Base-by-base conservation (phyloP, 2,329 filamentous ascomycete genomes). In the Chaetomiaceae sp. region DNA sequence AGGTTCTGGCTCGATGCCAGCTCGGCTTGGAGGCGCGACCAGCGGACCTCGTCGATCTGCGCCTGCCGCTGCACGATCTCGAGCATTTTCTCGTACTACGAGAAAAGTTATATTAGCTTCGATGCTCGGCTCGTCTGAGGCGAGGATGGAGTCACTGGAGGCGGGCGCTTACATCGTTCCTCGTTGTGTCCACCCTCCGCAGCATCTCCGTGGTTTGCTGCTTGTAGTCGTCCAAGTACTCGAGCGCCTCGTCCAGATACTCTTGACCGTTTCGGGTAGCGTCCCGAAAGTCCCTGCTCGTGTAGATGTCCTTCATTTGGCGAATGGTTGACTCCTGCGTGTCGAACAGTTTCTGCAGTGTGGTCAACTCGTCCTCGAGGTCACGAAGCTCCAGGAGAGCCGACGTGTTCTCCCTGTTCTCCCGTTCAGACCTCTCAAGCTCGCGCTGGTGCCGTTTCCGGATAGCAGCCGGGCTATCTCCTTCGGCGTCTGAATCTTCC, bases 1-100 rank as follows among this genome's bases (percentile, higher is more conserved):
- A 78, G 68, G 45, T 77, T 80, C 60, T 83, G 79, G 8, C 74
- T 73, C 48, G 75, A 77, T 0, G 80, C 79, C 0, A 82, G 72
- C 53, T 83, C 78, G 1, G 79, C 78, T 54, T 83, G 77, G 45
- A 81, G 66, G 2, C 81, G 68, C 19, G 78, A 79, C 61, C 81
- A 74, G 19, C 78, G 74, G 8, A 81, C 78, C 58, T 84, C 80
- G 56, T 83, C 79, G 2, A 84, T 78, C 56, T 83, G 80, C 0
- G 79, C 79, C 56, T 83, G 79, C 14, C 80, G 77, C 58, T 83
- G 79, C 33, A 81, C 79, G 71, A 84, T 80, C 60, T 83, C 78
- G 11, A 83, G 73, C 5, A 84, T 69, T 52, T 81, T 81, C 55
- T 82, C 78, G 52, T 81, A 83, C 68, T 74, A 43, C 15, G 18